Base-by-base conservation (phyloP, 768 basidiomycete species). In the Rhizopogon sp. region DNA sequence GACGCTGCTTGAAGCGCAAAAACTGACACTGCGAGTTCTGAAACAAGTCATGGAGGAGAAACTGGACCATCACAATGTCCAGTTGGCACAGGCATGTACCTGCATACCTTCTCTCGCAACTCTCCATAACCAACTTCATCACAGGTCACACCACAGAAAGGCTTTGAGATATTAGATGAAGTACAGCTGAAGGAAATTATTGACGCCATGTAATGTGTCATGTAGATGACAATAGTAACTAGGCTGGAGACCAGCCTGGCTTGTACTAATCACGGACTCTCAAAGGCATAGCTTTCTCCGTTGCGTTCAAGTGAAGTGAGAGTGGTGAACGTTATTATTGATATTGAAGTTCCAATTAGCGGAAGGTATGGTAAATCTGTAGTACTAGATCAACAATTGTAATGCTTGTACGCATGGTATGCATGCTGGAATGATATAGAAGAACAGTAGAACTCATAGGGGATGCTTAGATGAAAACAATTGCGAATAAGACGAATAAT, bases 41-140 rank as follows among this genome's bases (percentile, higher is more conserved):
- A 98, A 99, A 75, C 94, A 98, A 75, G 97, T 98, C 43, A 99
- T 98, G 97, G 97, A 98, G 71, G 97, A 98, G 76, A 98, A 97
- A 70, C 82, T 99, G 42, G 96, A 98, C 72, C 92, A 97, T 63
- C 95, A 98, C 75, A 98, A 99, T 62, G 95, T 98, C 25, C 95
- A 98, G 71, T 79, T 99, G 13, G 94, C 96, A 51, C 93, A 95
- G 80, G 95, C 89, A 52, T 33, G 78, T 71, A 33, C 20, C 50
- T 54, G 16, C 45, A 25, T 20, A 10, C 25, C 11, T 50, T 9
- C 6, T 52, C 29, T 14, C 17, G 3, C 33, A 35, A 13, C 20
- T 25, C 14, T 37, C 10, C 35, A 52, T 44, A 46, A 39, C 40
- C 53, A 33, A 57, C 40, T 35, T 43, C 51, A 29, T 28, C 33